Evolutionary conservation across 768 basidiomycete species (phyloP).

Genomic region (Kondoa malvinella): DNA sequence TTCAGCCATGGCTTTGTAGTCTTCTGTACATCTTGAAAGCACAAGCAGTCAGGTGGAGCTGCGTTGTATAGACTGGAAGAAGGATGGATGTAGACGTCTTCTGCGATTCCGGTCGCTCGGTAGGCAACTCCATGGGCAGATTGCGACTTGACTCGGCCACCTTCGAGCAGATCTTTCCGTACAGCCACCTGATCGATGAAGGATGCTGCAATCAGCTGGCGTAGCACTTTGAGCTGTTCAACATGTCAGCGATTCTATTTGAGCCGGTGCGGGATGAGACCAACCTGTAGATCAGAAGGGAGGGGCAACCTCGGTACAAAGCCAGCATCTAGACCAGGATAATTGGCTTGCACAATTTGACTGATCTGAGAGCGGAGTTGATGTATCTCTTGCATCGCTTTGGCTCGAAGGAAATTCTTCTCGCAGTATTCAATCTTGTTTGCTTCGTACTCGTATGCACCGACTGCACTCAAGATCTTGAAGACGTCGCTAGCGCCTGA

Average conservation of each 20-base stretch:
- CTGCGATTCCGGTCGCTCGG: slow-evolving; percentile 54
- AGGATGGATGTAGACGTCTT: slow-evolving; percentile 85
- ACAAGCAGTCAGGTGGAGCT: slow-evolving; percentile 67
- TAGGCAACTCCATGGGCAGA: slow-evolving; percentile 70
- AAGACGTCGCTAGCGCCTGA: slow-evolving; percentile 68
- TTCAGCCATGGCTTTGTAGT: slow-evolving; percentile 62
- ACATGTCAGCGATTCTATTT: not conserved
- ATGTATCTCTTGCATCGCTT: slow-evolving; percentile 98
- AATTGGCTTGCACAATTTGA: slow-evolving; percentile 63
- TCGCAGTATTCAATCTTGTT: slow-evolving; percentile 63
- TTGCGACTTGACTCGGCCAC: slow-evolving; percentile 50
- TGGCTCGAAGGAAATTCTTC: slow-evolving; percentile 74
- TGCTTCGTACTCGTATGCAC: slow-evolving; percentile 84
- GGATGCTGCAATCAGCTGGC: slow-evolving; percentile 68
- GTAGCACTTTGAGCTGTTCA: slow-evolving; percentile 63
- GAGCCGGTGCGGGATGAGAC: slow-evolving; percentile 8
- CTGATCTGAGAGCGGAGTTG: slow-evolving; percentile 80
- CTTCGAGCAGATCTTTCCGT: slow-evolving; percentile 60
- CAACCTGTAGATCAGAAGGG: slow-evolving; percentile 60
- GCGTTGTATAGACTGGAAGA: slow-evolving; percentile 55
- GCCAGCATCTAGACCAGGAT: slow-evolving; percentile 46
- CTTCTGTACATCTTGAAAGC: slow-evolving; percentile 64
- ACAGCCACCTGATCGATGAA: slow-evolving; percentile 93
- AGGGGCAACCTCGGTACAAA: slow-evolving; percentile 53
- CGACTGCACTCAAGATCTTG: slow-evolving; percentile 76